These are phyloP conservation scores for Klebsormidium nitens DNA, from an alignment of 139 green algal species.

Conservation along the genomic window DNA sequence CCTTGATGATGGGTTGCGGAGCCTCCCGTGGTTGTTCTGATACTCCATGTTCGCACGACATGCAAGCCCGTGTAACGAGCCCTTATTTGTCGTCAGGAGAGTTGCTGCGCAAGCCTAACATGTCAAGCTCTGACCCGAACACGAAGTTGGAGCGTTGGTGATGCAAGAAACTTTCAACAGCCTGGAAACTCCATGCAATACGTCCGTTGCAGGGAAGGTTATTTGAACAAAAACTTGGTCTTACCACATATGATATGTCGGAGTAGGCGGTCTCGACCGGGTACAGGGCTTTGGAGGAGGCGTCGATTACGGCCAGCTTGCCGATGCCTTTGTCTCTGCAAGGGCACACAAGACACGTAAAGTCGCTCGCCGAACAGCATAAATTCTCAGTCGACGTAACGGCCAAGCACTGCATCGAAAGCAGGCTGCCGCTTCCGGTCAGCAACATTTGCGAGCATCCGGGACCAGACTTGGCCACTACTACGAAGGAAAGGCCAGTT, in stretches of 20 bases:
- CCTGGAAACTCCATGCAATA: not conserved
- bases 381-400: not conserved
- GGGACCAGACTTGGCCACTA: not conserved
- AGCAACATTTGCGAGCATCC: no score
- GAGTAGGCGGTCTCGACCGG: conserved; percentile 1
- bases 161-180: not conserved
- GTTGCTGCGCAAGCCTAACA: no score
- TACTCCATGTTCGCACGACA: no score
- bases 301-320: conserved; percentile 3
- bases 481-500: not conserved
- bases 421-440: no score
- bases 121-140: no score
- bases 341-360: not conserved
- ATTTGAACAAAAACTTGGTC: no score
- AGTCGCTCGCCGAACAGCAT: not conserved
- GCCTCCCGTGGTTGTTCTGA: no score
- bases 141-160: not conserved
- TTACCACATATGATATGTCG: conserved; percentile 3
- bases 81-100: no score
- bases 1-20: no score
- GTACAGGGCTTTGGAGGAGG: not conserved
- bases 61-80: no score
- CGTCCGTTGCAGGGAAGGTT: no score
- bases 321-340: conserved; percentile 9
- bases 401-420: not conserved